Percentiles rank a stretch among this genome's conserved stretches.
phyloP scores from a whole-genome alignment of 163 green algal genomes.

The Scenedesmus sp. region DNA sequence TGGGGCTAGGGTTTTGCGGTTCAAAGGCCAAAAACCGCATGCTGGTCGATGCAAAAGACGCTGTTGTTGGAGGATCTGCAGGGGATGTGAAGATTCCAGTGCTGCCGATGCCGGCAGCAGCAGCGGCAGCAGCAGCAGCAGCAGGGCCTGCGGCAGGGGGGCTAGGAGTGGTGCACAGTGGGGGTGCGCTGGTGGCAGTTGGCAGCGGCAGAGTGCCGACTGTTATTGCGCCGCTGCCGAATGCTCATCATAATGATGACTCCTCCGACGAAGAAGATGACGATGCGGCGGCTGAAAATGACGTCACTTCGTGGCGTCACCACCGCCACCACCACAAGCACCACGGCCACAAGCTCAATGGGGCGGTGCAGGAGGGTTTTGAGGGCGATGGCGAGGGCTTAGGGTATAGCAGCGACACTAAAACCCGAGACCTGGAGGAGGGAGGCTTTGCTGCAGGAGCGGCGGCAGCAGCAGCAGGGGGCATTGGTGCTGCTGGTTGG shows the following conservation, averaged over 20 bases:
- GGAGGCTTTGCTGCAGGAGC: not conserved
- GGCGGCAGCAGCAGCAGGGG: not conserved
- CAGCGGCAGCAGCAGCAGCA: not conserved
- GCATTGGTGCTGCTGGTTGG: no score
- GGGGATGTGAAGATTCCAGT: not conserved
- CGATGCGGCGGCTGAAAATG: not conserved
- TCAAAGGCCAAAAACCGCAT: not conserved
- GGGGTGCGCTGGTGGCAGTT: not conserved
- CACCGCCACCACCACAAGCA: not conserved
- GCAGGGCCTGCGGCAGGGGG: no score
- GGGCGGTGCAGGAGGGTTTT: not conserved
- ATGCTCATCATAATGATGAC: not conserved
- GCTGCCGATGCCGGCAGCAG: not conserved
- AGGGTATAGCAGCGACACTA: not conserved
- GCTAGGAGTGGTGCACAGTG: not conserved
- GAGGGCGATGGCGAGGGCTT: not conserved
- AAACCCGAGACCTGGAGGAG: not conserved
- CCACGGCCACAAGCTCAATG: not conserved
- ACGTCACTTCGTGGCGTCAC: not conserved
- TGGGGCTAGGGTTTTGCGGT: not conserved
- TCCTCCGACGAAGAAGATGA: not conserved
- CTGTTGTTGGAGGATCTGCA: not conserved
- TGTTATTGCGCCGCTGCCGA: slow-evolving; percentile 1
- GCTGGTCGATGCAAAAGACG: not conserved
- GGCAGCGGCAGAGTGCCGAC: not conserved